Evolutionary conservation across 495 filamentous ascomycete species (phyloP), one percentile per base, ranked within the genome.

Genomic region (Annulohypoxylon nitens): DNA sequence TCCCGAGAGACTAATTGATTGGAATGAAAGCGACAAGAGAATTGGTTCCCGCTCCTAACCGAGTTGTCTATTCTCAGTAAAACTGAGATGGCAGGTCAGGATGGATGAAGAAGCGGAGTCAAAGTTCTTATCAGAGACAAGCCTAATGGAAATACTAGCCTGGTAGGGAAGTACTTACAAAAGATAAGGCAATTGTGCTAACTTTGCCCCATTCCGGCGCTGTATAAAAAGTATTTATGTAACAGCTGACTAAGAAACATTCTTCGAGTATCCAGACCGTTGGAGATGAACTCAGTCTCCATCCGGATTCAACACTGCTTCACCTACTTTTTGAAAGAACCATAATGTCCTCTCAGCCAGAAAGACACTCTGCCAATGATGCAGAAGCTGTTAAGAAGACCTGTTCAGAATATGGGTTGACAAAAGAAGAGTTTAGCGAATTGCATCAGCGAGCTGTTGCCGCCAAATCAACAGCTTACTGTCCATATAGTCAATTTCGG

Each of bases 401-500:
- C 37, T 84, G 82, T 79, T 25, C 70, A 8, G 62, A 78, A 45
- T 81, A 88, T 78, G 78, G 82, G 43, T 82, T 95, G 11, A 85
- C 88, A 4, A 75, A 81, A 6, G 75, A 81, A 30, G 90, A 95
- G 75, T 87, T 95, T 73, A 65, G 83, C 62, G 83, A 82, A 34
- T 88, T 97, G 47, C 86, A 84, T 10, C 73, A 78, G 30, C 86
- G 86, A 71, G 88, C 89, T 54, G 82, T 85, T 25, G 86, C 85
- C 36, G 93, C 93, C 69, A 95, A 94, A 79, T 84, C 81, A 8
- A 80, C 83, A n/a, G 92, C 94, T 43, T 97, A 97, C 84, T 95
- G 93, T 87, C 96, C 94, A 9, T 98, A 99, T 85, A 97, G 93
- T 73, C 87, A 91, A 61, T 99, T 98, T 89, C 93, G 88, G 45